Evolutionary conservation across 2,329 filamentous ascomycete species (phyloP), one percentile per base, ranked within the genome.

Genomic region (Epichloe gansuensis): DNA sequence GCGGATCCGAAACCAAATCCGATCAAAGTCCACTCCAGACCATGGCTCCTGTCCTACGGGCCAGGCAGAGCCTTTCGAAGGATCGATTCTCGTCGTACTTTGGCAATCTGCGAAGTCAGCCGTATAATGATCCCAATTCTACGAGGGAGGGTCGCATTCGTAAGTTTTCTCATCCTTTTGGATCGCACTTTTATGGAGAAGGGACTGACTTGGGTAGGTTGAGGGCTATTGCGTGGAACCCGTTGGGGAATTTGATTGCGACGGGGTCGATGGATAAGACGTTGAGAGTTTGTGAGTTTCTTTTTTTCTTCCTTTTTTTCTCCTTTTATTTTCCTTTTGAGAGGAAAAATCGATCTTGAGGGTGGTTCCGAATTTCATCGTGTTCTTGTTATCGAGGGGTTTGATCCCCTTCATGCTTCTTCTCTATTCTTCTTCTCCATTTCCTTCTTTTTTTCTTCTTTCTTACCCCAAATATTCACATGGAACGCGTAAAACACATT

Each of bases 191-290:
- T 11, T 13, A n/a, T 44, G n/a, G n/a, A 44, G 31, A 52, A 25
- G 39, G 21, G 23, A 35, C n/a, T 35, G 21, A 50, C 48, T 46
- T 38, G 31, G 55, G 21, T 35, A 89, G 85, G 57, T 76, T 94
- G 53, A 82, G 87, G 42, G 85, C 86, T 2, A 83, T 97, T 58
- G 84, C 87, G 41, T 97, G 91, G 91, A 95, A 91, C 58, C 88
- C 91, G 0, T 75, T 88, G 0, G 90, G 91, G 37, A 86, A 81
- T 8, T 75, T 93, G 55, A 82, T 97, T 55, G 91, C 91, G 0
- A 94, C 91, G 0, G 90, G 89, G 3, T 79, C 85, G 5, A 72
- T 76, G 25, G 83, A 88, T 62, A 81, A 78, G 59, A 86, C 79
- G 8, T 69, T 91, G 51, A 81, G 87, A 61, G 83, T 91, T 47